Percentiles rank a stretch among this genome's conserved stretches.
Evolutionary conservation across 306 rosid genomes (phyloP).

Genomic region (Comarum palustre): DNA sequence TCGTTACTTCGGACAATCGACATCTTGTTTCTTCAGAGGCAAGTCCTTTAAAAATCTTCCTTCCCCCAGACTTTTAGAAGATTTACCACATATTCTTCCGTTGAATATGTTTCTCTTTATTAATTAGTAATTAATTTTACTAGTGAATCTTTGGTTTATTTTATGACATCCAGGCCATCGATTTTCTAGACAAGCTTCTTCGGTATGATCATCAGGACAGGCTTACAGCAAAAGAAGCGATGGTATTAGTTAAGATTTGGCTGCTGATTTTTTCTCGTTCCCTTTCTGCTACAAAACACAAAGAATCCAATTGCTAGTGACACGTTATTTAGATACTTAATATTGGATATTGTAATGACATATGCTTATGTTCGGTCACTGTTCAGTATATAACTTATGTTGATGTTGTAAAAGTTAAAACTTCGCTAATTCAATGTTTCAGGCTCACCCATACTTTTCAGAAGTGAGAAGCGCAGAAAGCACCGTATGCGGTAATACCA

Average conservation of each 20-base stretch:
- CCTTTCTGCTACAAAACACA: background rate
- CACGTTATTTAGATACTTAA: background rate
- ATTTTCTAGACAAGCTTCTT: slow-evolving; percentile 93
- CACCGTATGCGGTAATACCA: slow-evolving; percentile 32
- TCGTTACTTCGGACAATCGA: slow-evolving; percentile 77
- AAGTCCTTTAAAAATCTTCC: background rate
- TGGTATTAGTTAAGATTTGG: slow-evolving; percentile 43
- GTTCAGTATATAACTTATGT: background rate
- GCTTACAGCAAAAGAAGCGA: slow-evolving; percentile 90
- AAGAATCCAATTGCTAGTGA: background rate
- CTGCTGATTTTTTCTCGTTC: background rate
- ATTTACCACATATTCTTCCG: background rate
- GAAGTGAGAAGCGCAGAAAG: slow-evolving; percentile 48
- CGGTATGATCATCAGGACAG: slow-evolving; percentile 92
- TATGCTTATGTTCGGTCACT: background rate
- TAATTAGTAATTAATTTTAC: background rate
- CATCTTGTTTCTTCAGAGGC: slow-evolving; percentile 95
- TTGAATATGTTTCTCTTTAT: background rate
- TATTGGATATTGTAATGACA: no score
- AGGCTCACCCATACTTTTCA: slow-evolving; percentile 53
- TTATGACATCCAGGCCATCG: slow-evolving; percentile 58
- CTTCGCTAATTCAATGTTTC: slow-evolving; percentile 11
- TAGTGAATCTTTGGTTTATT: slow-evolving; percentile 2
- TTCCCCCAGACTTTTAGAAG: background rate
- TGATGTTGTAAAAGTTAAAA: background rate